These are phyloP conservation scores for Mucor sp. DNA, from an alignment of 371 early-diverging fungal species.

Conservation along the genomic window DNA sequence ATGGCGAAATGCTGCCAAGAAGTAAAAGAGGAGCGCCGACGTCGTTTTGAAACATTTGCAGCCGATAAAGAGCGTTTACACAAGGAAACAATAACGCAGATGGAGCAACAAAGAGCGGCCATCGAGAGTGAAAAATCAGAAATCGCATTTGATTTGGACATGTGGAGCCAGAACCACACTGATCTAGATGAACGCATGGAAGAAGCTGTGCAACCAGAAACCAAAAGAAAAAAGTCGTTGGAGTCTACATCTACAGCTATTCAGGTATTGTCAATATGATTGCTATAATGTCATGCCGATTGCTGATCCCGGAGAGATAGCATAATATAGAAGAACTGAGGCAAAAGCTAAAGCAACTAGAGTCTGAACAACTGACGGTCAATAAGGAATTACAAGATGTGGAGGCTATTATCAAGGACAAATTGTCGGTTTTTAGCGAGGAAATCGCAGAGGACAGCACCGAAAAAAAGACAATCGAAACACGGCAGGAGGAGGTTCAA, in stretches of 20 bases:
- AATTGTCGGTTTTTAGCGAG: not conserved
- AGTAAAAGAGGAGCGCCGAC: not conserved
- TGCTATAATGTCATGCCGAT: not conserved
- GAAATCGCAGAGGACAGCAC: not conserved
- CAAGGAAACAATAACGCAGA: not conserved
- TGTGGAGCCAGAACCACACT: conserved; percentile 13
- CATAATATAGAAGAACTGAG: not conserved
- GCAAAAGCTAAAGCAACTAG: not conserved
- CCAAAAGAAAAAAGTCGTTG: not conserved
- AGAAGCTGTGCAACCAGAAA: conserved; percentile 11
- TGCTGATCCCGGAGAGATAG: not conserved
- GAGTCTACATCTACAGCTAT: not conserved
- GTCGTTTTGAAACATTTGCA: not conserved
- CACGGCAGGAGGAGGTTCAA: not conserved
- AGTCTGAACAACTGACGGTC: not conserved
- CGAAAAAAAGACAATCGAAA: not conserved
- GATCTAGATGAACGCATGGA: conserved; percentile 15
- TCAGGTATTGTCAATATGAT: not conserved
- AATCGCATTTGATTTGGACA: conserved; percentile 13
- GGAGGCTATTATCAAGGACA: not conserved
- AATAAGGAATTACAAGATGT: not conserved
- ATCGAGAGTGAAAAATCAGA: conserved; percentile 1
- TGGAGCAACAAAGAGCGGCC: not conserved
- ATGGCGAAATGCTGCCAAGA: not conserved
- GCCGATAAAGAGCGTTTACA: not conserved